Evolutionary conservation across 495 filamentous ascomycete genomes (phyloP).

Genomic region (Aspergillus biplanus): DNA sequence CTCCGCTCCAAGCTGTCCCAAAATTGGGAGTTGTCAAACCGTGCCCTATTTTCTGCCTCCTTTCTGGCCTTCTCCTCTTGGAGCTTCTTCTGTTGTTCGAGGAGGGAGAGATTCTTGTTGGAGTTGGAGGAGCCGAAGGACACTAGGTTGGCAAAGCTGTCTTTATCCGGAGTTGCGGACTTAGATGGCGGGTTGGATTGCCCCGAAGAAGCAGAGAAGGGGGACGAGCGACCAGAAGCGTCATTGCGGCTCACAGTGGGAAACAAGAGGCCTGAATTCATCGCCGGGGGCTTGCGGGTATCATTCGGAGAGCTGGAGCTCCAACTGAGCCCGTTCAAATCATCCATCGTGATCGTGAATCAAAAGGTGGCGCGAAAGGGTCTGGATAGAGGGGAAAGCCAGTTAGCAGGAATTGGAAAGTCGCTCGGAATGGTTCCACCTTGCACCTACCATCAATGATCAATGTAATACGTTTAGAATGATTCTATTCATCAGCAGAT

Average conservation of each 20-base stretch:
- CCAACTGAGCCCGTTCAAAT: constrained; percentile 62
- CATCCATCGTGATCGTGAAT: constrained; percentile 52
- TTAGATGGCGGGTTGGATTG: constrained; percentile 55
- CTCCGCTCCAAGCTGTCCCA: constrained; percentile 67
- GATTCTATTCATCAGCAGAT: constrained; percentile 5
- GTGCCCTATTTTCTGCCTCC: constrained; percentile 70
- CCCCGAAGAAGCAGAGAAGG: constrained; percentile 60
- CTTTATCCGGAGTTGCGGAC: constrained; percentile 64
- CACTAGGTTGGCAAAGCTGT: constrained; percentile 90
- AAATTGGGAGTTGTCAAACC: constrained; percentile 68
- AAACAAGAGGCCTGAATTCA: constrained; percentile 60
- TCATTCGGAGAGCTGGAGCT: constrained; percentile 40
- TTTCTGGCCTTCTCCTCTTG: constrained; percentile 77
- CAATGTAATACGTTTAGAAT: constrained; percentile 9
- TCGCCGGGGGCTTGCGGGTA: constrained; percentile 50
- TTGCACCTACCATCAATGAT: constrained; percentile 23
- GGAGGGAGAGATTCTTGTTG: constrained; percentile 70
- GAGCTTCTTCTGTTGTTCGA: constrained; percentile 82
- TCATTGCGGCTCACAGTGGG: constrained; percentile 60
- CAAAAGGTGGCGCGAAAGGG: constrained; percentile 13
- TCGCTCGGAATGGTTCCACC: background rate
- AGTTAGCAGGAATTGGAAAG: background rate
- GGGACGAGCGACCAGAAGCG: constrained; percentile 71
- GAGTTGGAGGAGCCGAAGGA: constrained; percentile 70
- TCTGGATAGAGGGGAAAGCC: constrained; percentile 25